Base-by-base conservation (phyloP, 805 yeast genomes). In the Wickerhamomyces ciferrii region DNA sequence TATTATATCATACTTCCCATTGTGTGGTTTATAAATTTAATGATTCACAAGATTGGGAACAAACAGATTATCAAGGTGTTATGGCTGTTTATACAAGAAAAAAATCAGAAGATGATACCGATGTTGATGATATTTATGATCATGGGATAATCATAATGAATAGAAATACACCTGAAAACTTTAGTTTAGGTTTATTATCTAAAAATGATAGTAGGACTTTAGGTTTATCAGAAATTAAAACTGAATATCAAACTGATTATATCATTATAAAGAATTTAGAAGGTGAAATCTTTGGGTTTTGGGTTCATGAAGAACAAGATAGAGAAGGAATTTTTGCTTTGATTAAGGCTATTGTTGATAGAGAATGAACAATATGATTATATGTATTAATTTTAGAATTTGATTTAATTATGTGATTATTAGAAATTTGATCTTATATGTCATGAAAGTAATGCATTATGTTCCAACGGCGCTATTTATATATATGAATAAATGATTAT, bases 281-380 rank as follows among this genome's bases (percentile, higher is more conserved):
- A 43, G 89, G 85, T 20, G 87, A 83, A 40, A 83, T 85, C 13
- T 86, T 75, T 61, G 95, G 95, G 1, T 67, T 87, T 42, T 87
- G 94, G 94, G 73, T 86, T 19, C 87, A 83, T 58, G 80, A 84
- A 46, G 81, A 75, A 40, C 78, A 74, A 8, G 91, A 85, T 56
- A 71, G 92, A 61, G 74, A 74, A 40, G 76, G 78, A 53, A 67
- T 86, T 38, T 77, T 69, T 54, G 78, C 81, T 55, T 50, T 73
- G 43, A 56, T 73, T 19, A 65, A 65, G 44, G 54, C 55, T 1
- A 55, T 62, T 43, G 49, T 42, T 8, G 21, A 19, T 37, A 34
- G 32, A 24, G 41, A 17, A 39, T 24, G 21, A 23, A n/a, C 29
- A 4, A 10, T 11, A 5, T 10, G 4, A 17, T n/a, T 7, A 34